Conservation (phyloP, 805 yeast species). For the Candida golubevii region DNA sequence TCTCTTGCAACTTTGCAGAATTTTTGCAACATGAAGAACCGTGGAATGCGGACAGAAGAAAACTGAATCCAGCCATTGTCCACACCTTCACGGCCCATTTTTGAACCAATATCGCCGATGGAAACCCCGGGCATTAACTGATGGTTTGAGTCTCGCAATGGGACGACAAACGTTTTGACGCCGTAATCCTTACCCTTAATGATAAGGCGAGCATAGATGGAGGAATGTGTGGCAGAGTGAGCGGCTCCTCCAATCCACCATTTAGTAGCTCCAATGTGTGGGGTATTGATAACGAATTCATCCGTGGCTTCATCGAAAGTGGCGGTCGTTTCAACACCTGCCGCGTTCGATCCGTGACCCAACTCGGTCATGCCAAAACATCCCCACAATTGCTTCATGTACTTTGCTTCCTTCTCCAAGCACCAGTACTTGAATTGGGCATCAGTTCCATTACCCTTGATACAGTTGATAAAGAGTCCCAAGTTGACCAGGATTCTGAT, state of each 20-base stretch:
- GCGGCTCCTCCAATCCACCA: slow-evolving; percentile 53
- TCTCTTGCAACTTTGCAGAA: slow-evolving; percentile 38
- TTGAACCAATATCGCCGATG: slow-evolving; percentile 45
- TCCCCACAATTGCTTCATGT: slow-evolving; percentile 29
- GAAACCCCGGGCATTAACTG: slow-evolving; percentile 41
- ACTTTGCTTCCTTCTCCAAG: slow-evolving; percentile 28
- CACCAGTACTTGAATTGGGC: slow-evolving; percentile 38
- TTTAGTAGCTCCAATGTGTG: slow-evolving; percentile 46
- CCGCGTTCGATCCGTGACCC: slow-evolving; percentile 21
- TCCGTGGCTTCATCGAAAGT: slow-evolving; percentile 38
- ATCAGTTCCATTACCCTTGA: slow-evolving; percentile 39
- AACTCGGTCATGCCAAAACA: slow-evolving; percentile 22
- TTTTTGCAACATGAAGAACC: slow-evolving; percentile 44
- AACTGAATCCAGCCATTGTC: slow-evolving; percentile 49
- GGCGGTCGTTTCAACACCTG: slow-evolving; percentile 22
- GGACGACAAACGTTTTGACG: slow-evolving; percentile 44
- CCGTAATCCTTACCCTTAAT: slow-evolving; percentile 44
- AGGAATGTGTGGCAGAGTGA: slow-evolving; percentile 41
- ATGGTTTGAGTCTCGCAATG: slow-evolving; percentile 42
- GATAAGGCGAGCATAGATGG: slow-evolving; percentile 40
- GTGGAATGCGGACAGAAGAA: slow-evolving; percentile 40
- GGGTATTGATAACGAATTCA: slow-evolving; percentile 42
- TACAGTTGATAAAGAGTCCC: slow-evolving; percentile 37
- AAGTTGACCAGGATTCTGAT: slow-evolving; percentile 37
- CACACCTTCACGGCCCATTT: slow-evolving; percentile 48